Percentiles rank a stretch among this genome's conserved stretches.
Evolutionary conservation across 1,139 yeast genomes (phyloP).

Genomic region (Blastobotrys serpentis): DNA sequence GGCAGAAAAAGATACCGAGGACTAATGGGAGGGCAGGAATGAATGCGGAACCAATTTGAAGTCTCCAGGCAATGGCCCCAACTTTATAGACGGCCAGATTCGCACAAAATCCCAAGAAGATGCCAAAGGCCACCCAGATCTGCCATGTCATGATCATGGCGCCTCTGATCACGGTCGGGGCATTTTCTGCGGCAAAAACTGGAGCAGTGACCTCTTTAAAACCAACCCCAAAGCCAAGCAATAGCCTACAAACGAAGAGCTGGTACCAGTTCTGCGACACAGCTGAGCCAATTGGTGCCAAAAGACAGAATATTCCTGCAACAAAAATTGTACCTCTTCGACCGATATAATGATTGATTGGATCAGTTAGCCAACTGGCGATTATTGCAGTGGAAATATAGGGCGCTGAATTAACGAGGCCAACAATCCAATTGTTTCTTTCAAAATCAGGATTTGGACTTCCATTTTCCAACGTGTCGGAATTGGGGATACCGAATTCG

Average conservation of each 20-base stretch:
- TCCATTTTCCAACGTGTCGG: constrained; percentile 13
- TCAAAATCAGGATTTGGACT: constrained; percentile 18
- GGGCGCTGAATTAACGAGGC: constrained; percentile 77
- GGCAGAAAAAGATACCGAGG: constrained; percentile 24
- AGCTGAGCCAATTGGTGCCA: constrained; percentile 45
- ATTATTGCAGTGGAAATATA: constrained; percentile 67
- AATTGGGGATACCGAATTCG: constrained; percentile 51
- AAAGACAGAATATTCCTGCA: constrained; percentile 57
- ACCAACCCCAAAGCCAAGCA: constrained; percentile 76
- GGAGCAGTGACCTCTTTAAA: constrained; percentile 82
- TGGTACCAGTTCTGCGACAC: constrained; percentile 73
- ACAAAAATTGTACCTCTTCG: constrained; percentile 70
- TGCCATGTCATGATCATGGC: constrained; percentile 85
- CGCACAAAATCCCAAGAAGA: constrained; percentile 73
- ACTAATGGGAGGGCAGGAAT: constrained; percentile 34
- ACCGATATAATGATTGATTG: constrained; percentile 59
- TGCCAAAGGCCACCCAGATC: constrained; percentile 81
- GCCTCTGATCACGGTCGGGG: constrained; percentile 74
- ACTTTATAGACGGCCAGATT: constrained; percentile 57
- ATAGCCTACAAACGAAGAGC: constrained; percentile 66
- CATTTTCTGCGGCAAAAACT: constrained; percentile 75
- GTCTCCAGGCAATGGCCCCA: constrained; percentile 40
- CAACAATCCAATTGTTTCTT: constrained; percentile 62
- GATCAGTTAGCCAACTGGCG: constrained; percentile 74
- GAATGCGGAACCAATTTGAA: constrained; percentile 29